These are phyloP conservation scores for Phaeophleospora eucalypticola DNA, from an alignment of 2,329 filamentous ascomycete species.

Conservation along the genomic window DNA sequence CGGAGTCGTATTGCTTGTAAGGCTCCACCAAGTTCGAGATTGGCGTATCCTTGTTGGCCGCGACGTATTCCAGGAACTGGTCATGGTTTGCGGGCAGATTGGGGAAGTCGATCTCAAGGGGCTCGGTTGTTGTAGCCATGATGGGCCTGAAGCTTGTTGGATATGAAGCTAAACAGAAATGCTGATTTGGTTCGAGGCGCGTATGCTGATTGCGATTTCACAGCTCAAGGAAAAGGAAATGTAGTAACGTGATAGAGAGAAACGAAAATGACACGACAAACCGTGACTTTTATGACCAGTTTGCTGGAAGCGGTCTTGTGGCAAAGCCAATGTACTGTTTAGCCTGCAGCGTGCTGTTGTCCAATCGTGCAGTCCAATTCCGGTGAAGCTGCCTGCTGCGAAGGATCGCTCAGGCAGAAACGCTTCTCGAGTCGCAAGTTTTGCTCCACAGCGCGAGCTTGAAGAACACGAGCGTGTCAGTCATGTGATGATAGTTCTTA, in stretches of 20 bases:
- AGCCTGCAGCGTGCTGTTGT: conserved; percentile 12
- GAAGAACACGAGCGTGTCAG: too few species aligned
- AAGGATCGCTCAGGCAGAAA: too few species aligned
- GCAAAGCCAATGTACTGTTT: neutral
- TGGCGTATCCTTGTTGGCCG: conserved; percentile 50
- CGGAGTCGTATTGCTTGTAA: conserved; percentile 64
- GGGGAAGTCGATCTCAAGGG: conserved; percentile 28
- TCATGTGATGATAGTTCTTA: too few species aligned
- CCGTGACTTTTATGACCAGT: conserved; percentile 1
- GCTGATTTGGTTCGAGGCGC: neutral
- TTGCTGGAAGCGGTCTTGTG: neutral
- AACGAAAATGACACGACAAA: neutral
- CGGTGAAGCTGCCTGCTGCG: conserved; percentile 9
- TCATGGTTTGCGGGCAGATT: conserved; percentile 36
- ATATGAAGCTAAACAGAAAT: conserved; percentile 1
- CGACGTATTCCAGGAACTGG: conserved; percentile 52
- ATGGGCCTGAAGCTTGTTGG: too few species aligned
- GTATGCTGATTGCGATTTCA: neutral
- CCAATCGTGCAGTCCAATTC: conserved; percentile 6
- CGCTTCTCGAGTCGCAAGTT: too few species aligned
- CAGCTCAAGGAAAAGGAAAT: neutral
- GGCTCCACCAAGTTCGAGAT: conserved; percentile 59
- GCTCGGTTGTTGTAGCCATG: conserved; percentile 13
- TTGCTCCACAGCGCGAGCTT: too few species aligned
- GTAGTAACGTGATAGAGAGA: neutral